phyloP scores from a whole-genome alignment of 345 rosid species.

The Psidium friedrichsthalianum region DNA sequence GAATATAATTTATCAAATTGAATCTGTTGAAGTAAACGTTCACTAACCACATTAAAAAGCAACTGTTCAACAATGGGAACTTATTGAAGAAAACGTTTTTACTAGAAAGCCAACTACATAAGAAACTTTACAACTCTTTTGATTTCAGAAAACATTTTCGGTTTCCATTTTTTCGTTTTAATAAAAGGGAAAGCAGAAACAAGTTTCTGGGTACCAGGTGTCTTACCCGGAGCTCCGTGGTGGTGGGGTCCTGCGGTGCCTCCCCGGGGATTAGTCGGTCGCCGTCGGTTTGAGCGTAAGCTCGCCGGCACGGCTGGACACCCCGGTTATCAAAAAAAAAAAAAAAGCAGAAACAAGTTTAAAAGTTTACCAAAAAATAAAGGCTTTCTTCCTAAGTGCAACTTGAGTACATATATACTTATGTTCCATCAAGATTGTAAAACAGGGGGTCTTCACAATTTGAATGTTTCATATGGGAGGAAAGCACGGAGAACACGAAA shows the following conservation, averaged over 20 bases:
- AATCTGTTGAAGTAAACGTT: neutral
- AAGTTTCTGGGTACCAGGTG: too few species aligned
- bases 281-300: too few species aligned
- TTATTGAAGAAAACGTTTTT: neutral
- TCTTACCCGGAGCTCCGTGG: too few species aligned
- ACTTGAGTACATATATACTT: neutral
- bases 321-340: too few species aligned
- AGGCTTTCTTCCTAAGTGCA: neutral
- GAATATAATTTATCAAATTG: neutral
- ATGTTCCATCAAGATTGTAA: neutral
- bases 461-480: neutral
- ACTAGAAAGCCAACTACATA: neutral
- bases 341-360: too few species aligned
- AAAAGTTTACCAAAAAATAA: neutral
- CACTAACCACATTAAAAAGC: neutral
- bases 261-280: too few species aligned
- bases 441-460: neutral
- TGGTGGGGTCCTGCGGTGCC: too few species aligned
- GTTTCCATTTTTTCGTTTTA: neutral
- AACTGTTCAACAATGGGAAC: neutral
- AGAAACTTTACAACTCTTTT: neutral
- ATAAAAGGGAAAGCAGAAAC: neutral
- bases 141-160: neutral
- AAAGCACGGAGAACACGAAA: neutral
- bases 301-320: too few species aligned